These are phyloP conservation scores for Ogataea naganishii DNA, from an alignment of 805 yeast species.

Conservation along the genomic window DNA sequence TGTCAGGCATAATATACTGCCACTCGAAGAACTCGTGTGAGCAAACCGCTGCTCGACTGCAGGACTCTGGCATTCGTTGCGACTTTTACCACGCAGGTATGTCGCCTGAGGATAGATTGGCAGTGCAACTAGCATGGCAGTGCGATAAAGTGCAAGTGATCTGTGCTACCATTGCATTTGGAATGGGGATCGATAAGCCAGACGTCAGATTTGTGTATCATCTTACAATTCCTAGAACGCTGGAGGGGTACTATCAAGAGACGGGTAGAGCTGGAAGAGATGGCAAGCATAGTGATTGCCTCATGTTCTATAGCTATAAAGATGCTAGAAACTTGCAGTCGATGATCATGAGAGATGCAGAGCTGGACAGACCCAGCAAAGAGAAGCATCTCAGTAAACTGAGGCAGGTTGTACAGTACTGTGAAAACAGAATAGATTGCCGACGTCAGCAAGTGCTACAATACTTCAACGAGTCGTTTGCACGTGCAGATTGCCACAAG, in stretches of 20 bases:
- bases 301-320: slow-evolving; percentile 69
- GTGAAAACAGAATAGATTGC: slow-evolving; percentile 88
- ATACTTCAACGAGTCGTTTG: slow-evolving; percentile 81
- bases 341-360: slow-evolving; percentile 70
- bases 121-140: slow-evolving; percentile 83
- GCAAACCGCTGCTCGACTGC: slow-evolving; percentile 56
- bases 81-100: slow-evolving; percentile 94
- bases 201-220: slow-evolving; percentile 92
- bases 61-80: slow-evolving; percentile 52
- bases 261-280: slow-evolving; percentile 99
- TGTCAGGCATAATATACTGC: slow-evolving; percentile 88
- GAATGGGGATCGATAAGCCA: slow-evolving; percentile 98
- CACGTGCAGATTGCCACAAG: slow-evolving; percentile 52
- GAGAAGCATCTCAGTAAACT: slow-evolving; percentile 73
- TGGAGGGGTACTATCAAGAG: slow-evolving; percentile 96
- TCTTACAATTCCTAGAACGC: slow-evolving; percentile 75
- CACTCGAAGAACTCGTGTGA: slow-evolving; percentile 88
- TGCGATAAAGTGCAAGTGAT: slow-evolving; percentile 59
- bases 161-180: slow-evolving; percentile 97
- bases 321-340: slow-evolving; percentile 74
- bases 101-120: slow-evolving; percentile 62
- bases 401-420: slow-evolving; percentile 79
- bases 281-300: slow-evolving; percentile 74
- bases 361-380: slow-evolving; percentile 51
- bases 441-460: slow-evolving; percentile 82